Base-by-base conservation (phyloP, 1,284 basidiomycete species). In the Pseudomicrostroma phylloplanum region DNA sequence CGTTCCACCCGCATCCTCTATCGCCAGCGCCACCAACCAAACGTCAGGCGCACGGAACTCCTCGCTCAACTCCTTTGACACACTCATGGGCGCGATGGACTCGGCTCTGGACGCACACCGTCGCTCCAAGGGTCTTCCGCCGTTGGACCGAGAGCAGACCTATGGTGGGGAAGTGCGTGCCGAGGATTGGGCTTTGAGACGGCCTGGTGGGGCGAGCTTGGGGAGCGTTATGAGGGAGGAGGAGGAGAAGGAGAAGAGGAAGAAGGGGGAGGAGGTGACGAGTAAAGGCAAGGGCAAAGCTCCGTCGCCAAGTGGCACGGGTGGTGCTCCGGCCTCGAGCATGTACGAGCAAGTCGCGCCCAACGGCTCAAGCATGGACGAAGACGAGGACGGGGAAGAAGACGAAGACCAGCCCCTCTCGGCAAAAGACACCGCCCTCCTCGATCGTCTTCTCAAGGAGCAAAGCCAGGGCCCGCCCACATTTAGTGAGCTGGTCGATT, bases 361-460 rank as follows among this genome's bases (percentile, higher is more conserved):
- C n/a, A 19, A 21, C 15, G 23, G 4, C 43, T n/a, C 40, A 19
- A 17, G 17, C 21, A 40, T 11, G 19, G 60, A 13, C 12, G 57
- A 48, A 9, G 55, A 62, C 23, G 60, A 23, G 54, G 6, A 17
- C 11, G 57, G 55, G 15, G 59, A 54, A 26, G 61, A 63, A 12
- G 57, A 58, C 2, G 48, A 54, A 7, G 23, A 23, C 7, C 23
- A 9, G 21, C 17, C 19, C 19, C 39, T 60, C 49, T 60, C 61
- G 41, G 36, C 53, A 40, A 19, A 63, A 56, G 62, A 63, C 19
- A 25, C 51, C 6, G 59, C 55, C 23, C n/a, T 49, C 15, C 55
- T 60, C 8, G 58, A 61, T 23, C 59, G 56, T 40, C 55, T 63
- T 26, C 55, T 58, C 26, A 26, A 23, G 8, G 54, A 46, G 43